Evolutionary conservation across 495 filamentous ascomycete species (phyloP), one percentile per base, ranked within the genome.

Genomic region (Articulospora tetracladia): DNA sequence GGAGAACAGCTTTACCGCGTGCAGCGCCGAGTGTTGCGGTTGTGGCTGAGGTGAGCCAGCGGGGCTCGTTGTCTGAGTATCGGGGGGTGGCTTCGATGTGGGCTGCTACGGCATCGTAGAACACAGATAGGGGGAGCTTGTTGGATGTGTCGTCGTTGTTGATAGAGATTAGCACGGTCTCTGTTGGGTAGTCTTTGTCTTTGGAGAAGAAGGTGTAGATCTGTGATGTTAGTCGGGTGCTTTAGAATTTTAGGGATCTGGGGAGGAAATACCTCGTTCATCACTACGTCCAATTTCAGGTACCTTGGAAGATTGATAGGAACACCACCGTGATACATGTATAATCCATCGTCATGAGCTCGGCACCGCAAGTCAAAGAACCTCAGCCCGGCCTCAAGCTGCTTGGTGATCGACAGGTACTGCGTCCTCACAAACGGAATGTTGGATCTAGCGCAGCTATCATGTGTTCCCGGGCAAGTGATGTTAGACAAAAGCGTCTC

Each of bases 81-180:
- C 30, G 39, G 0, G 62, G 53, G 1, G 59, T 57, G 13, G 62
- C 32, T 41, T 57, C 27, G 50, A 72, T 67, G 52, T 64, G 66
- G 15, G 30, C 47, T 22, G 30, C 55, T 0, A 72, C 66, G 20
- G 70, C 68, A 26, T 30, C 20, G 53, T 68, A 68, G 54, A 72
- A 70, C 24, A 56, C 17, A 0, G 13, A 22, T 0, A 55, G 55
- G 13, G 55, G 55, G 27, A 54, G 53, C 51, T 58, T 58, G 19
- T 55, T 51, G 13, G 61, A 63, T 19, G 55, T 50, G 22, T 63
- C 61, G 55, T 63, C 61, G 41, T 63, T 63, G 55, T 63, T 63
- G 36, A 63, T 59, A 7, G 61, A 63, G 39, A 63, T 57, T 20
- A 63, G 39, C 24, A 58, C 55, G 23, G 61, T 59, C 17, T 63